A percentile compares a stretch with the other conserved stretches of the same genome.
Conservation (phyloP, 1,139 yeast genomes). For the Diutina siamensis region DNA sequence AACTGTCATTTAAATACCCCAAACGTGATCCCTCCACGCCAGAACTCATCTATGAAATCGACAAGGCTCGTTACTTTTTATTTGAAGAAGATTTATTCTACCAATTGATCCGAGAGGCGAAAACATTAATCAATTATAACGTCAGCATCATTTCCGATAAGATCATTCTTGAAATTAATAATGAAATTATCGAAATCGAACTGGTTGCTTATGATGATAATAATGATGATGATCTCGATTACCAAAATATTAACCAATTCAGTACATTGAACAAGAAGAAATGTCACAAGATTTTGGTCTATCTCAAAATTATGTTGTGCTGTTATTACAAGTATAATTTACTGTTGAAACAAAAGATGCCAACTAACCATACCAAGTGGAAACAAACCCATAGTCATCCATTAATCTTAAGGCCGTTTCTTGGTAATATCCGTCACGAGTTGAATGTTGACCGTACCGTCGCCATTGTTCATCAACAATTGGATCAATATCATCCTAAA, state of each 20-base stretch:
- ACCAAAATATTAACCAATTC: constrained; percentile 20
- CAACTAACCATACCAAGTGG: constrained; percentile 42
- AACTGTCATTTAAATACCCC: constrained; percentile 10
- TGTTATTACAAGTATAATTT: constrained; percentile 45
- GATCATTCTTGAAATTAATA: constrained; percentile 50
- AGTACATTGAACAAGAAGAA: constrained; percentile 25
- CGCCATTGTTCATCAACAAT: constrained; percentile 22
- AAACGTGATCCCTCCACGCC: background rate
- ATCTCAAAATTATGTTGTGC: constrained; percentile 49
- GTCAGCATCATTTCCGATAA: constrained; percentile 58
- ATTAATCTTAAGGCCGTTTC: constrained; percentile 49
- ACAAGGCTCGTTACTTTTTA: constrained; percentile 53
- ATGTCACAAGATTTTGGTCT: constrained; percentile 43
- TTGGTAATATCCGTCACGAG: constrained; percentile 62
- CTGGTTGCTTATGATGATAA: constrained; percentile 39
- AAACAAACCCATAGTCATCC: constrained; percentile 37
- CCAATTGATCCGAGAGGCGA: constrained; percentile 68
- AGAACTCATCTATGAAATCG: constrained; percentile 35
- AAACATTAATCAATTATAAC: constrained; percentile 56
- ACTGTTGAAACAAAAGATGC: constrained; percentile 31
- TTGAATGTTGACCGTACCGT: constrained; percentile 32
- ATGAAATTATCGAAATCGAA: constrained; percentile 63
- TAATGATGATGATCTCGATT: constrained; percentile 27
- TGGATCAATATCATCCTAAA: constrained; percentile 11
- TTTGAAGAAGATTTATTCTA: constrained; percentile 79